phyloP scores from a whole-genome alignment of 805 yeast genomes.

The Middelhovenomyces tepae region DNA sequence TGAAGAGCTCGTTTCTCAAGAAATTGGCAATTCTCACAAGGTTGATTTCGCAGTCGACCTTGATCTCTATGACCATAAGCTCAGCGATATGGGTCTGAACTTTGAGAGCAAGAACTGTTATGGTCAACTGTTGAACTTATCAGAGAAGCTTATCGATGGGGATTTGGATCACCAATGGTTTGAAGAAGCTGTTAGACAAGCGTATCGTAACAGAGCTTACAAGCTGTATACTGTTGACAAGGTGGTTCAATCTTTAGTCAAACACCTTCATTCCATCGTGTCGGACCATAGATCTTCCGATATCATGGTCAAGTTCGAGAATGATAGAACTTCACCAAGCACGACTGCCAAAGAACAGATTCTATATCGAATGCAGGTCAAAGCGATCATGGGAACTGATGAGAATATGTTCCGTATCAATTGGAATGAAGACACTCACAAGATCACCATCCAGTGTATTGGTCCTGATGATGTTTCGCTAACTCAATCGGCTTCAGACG shows the following conservation, averaged over 20 bases:
- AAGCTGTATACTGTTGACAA: conserved; percentile 89
- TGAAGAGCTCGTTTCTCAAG: conserved; percentile 63
- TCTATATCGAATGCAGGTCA: conserved; percentile 77
- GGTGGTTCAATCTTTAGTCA: conserved; percentile 72
- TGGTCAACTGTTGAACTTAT: conserved; percentile 63
- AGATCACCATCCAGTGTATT: conserved; percentile 68
- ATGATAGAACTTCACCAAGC: conserved; percentile 53
- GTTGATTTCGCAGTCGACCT: conserved; percentile 75
- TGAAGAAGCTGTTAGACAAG: conserved; percentile 93
- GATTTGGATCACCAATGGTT: conserved; percentile 90
- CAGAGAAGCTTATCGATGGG: conserved; percentile 75
- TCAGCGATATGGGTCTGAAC: conserved; percentile 71
- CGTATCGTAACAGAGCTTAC: conserved; percentile 87
- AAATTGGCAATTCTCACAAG: conserved; percentile 41
- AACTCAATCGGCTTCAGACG: conserved; percentile 56
- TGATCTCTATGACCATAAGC: conserved; percentile 68
- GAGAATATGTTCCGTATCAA: conserved; percentile 90
- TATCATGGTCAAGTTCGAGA: conserved; percentile 71
- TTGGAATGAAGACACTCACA: conserved; percentile 44
- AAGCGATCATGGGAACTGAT: conserved; percentile 70
- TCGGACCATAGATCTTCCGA: conserved; percentile 75
- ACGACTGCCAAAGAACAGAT: conserved; percentile 85
- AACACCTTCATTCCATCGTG: conserved; percentile 79
- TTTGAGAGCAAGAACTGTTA: conserved; percentile 44
- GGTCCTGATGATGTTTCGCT: conserved; percentile 84